Evolutionary conservation across 2,329 filamentous ascomycete species (phyloP), one percentile per base, ranked within the genome.

Genomic region (Fusarium goolgardi): DNA sequence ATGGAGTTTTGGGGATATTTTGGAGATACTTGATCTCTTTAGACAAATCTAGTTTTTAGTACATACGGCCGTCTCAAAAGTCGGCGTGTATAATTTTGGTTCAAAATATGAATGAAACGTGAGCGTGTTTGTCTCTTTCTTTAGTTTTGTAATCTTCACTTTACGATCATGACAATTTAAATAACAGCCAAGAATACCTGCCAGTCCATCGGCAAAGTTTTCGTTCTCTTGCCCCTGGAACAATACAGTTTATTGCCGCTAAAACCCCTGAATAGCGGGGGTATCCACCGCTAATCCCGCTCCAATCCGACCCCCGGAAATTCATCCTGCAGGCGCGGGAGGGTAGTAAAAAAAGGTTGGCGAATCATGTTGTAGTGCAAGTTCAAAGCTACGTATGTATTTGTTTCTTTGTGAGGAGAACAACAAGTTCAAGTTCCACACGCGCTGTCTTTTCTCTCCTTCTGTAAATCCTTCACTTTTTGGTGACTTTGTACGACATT

Each of bases 221-320:
- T 46, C 47, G 16, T 49, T 29, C 5, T 43, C 40, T 35, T 52
- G 44, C 57, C 66, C 65, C 66, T 67, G 61, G 67, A 66, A 50
- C 46, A 12, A 32, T 53, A 52, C 50, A 55, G 49, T 54, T 47
- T 55, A 55, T 43, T 35, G 41, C 49, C 61, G 49, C 65, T 69
- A 69, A 49, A 57, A 53, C 66, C 66, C 66, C 62, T 69, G 66
- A 65, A 67, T 34, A 59, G 57, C 53, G 53, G 61, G 66, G 62
- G 53, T 63, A n/a, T 23, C 21, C 18, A 69, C 46, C 66, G 57
- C 66, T 69, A 69, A 70, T n/a, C 31, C 44, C 43, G 25, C 52
- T 45, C 60, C 56, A 46, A 60, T 52, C 35, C 67, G 34, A 45
- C 65, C 65, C 65, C 65, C 65, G 65, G 65, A 54, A 57, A 53